Conservation (phyloP, 371 early-diverging fungal species). For the Mucor mucedo region DNA sequence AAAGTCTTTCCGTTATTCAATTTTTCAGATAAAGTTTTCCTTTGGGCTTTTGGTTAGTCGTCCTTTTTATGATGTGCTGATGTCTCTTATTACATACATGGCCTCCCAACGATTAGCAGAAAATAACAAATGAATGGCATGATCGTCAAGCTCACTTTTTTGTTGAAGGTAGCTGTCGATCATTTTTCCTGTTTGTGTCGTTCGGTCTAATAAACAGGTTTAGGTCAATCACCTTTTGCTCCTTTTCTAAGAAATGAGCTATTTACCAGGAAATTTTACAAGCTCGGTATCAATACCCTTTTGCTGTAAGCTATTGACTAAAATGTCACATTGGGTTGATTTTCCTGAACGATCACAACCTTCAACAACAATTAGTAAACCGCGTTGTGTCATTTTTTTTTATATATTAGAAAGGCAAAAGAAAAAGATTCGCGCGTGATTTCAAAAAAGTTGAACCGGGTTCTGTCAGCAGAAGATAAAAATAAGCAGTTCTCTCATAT, state of each 20-base stretch:
- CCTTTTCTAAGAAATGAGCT: conserved; percentile 6
- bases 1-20: conserved; percentile 74
- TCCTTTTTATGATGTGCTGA: background rate
- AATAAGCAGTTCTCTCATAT: too few species aligned
- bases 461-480: background rate
- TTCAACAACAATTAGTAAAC: conserved; percentile 95
- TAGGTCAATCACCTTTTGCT: background rate
- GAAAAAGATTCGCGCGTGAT: background rate
- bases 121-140: conserved; percentile 94
- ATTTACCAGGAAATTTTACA: conserved; percentile 78
- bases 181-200: conserved; percentile 89
- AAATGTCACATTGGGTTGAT: conserved; percentile 82
- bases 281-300: conserved; percentile 54
- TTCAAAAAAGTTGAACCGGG: too few species aligned
- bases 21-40: conserved; percentile 58
- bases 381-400: conserved; percentile 56
- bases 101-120: conserved; percentile 82
- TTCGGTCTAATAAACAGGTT: conserved; percentile 70
- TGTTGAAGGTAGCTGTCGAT: conserved; percentile 88
- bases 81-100: conserved; percentile 11
- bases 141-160: conserved; percentile 74
- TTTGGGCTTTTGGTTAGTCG: conserved; percentile 21
- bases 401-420: background rate
- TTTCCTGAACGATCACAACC: conserved; percentile 98
- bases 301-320: conserved; percentile 64